Conservation (phyloP, 2,329 filamentous ascomycete species). For the Colletotrichum trifolii region DNA sequence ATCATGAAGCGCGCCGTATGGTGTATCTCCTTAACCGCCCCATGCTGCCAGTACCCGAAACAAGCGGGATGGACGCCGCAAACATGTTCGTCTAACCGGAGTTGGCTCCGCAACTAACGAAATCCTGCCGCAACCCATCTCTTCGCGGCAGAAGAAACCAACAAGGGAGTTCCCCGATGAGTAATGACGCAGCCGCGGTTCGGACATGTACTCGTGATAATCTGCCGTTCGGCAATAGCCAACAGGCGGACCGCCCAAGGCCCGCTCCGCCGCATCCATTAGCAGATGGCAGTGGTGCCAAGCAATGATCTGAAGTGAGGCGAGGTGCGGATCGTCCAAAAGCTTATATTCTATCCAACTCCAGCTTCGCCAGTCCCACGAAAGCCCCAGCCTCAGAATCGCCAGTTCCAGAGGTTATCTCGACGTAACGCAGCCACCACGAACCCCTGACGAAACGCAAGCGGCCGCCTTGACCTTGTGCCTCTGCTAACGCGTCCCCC, state of each 20-base stretch:
- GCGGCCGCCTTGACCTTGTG: conserved; percentile 17
- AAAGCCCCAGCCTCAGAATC: neutral
- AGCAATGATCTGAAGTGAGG: conserved; percentile 7
- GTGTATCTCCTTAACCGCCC: too few species aligned
- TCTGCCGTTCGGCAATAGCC: neutral
- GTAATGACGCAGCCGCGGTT: neutral
- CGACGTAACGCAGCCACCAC: conserved; percentile 18
- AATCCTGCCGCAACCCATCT: neutral
- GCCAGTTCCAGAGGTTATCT: neutral
- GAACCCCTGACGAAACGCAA: conserved; percentile 10
- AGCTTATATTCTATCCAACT: conserved; percentile 17
- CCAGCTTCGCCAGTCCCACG: neutral
- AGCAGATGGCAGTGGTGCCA: neutral
- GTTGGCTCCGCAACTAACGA: neutral
- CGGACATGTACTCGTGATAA: neutral
- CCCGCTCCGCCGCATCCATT: neutral
- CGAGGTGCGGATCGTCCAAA: conserved; percentile 12
- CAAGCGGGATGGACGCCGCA: neutral
- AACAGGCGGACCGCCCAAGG: conserved; percentile 8
- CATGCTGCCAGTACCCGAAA: too few species aligned
- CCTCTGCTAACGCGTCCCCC: neutral
- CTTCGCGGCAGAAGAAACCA: neutral
- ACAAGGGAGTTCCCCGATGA: neutral
- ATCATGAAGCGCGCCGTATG: too few species aligned
- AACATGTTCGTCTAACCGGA: conserved; percentile 12